Base-by-base conservation (phyloP, 768 basidiomycete genomes). In the Pulveroboletus sp. region DNA sequence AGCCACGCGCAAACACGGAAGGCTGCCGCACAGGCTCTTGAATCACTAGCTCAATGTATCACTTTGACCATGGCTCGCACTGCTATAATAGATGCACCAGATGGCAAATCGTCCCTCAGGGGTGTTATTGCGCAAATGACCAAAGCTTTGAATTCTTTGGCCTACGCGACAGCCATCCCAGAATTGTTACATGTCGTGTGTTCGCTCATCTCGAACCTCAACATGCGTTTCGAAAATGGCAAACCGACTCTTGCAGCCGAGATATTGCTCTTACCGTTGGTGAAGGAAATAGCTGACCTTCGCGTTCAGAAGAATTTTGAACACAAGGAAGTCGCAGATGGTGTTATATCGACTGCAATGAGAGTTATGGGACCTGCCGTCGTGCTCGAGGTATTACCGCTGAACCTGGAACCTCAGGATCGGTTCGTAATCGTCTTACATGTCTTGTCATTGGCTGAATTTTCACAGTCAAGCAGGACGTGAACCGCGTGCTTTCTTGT, bases 401-500 rank as follows among this genome's bases (percentile, higher is more conserved):
- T 98, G 42, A 94, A 95, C 57, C 73, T 99, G 32, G 87, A 94
- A 52, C 85, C 90, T 5, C 74, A 75, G 43, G 84, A 88, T 48
- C 75, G 87, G 90, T 94, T 71, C 51, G 82, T 72, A 32, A 34
- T 27, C 19, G 5, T 29, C 27, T 29, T 9, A 20, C 32, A 20
- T 27, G 23, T n/a, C 14, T 42, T 4, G 40, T 6, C 23, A 24
- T 23, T 19, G 25, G 17, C 43, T 54, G 9, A 66, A 24, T 33
- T 36, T 47, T 49, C 52, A 20, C 54, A 91, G 89, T 14, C 72
- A 80, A 70, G 74, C 81, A n/a, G 84, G 84, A 40, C 75, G 74
- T 31, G 90, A 92, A 57, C 93, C 94, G 12, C 84, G 90, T 43
- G 97, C 94, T 12, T 97, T 87, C 73, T 76, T 99, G 35, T 78